Percentiles rank a stretch among this genome's conserved stretches.
Evolutionary conservation across 1,284 basidiomycete genomes (phyloP).

Genomic region (Ceratorhiza oryzae-sativae): DNA sequence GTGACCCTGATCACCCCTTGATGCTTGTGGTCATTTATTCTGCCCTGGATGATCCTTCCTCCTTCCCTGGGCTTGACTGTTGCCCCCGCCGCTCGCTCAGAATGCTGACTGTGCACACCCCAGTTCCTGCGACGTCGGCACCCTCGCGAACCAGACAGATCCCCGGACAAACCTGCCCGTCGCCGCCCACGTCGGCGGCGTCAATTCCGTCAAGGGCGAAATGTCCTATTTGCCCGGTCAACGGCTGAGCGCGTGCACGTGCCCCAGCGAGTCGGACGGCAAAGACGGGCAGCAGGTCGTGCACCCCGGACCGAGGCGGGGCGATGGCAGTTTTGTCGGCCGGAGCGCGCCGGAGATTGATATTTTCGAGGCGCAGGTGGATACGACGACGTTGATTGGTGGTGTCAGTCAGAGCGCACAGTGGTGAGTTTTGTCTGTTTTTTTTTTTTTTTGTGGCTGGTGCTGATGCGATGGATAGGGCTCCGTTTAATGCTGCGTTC

Average conservation of each 20-base stretch:
- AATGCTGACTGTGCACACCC: neutral
- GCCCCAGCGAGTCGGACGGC: conserved; percentile 51
- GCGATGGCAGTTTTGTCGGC: conserved; percentile 42
- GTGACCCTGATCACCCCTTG: neutral
- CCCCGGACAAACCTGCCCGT: conserved; percentile 13
- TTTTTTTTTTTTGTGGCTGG: neutral
- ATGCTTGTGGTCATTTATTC: neutral
- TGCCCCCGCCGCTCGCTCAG: too few relatives aligned
- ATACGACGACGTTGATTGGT: conserved; percentile 48
- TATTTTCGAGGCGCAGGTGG: conserved; percentile 46
- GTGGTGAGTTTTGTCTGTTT: neutral
- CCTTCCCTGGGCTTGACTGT: too few relatives aligned
- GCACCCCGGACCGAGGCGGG: conserved; percentile 54
- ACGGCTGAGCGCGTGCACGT: conserved; percentile 63
- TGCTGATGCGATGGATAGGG: conserved; percentile 56
- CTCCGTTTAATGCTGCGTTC: conserved; percentile 59
- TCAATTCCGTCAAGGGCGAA: conserved; percentile 48
- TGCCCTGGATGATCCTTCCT: neutral
- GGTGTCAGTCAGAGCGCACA: conserved; percentile 67
- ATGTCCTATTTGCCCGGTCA: conserved; percentile 62
- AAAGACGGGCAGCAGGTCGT: conserved; percentile 37
- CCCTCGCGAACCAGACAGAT: conserved; percentile 52
- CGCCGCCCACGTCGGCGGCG: conserved; percentile 40
- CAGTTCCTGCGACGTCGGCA: conserved; percentile 54
- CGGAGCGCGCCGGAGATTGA: conserved; percentile 44